These are phyloP conservation scores for Penicillium verhagenii DNA, from an alignment of 495 filamentous ascomycete species.

Conservation along the genomic window DNA sequence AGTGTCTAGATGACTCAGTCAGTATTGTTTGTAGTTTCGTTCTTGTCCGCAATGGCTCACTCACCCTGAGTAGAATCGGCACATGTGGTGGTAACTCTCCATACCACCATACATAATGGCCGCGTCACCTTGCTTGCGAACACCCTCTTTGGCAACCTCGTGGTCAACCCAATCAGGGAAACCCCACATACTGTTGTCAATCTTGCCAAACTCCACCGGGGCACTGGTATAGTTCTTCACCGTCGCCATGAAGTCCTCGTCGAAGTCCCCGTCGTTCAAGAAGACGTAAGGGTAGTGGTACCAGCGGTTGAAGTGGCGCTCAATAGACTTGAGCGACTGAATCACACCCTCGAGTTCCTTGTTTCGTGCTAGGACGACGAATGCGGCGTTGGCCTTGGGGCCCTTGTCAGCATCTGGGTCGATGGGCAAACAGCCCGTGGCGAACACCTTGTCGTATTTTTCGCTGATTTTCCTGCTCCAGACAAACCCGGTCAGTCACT, in stretches of 20 bases:
- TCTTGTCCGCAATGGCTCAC: neutral
- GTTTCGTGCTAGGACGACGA: constrained; percentile 94
- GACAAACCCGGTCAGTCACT: neutral
- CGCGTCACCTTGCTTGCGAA: constrained; percentile 91
- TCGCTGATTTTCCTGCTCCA: constrained; percentile 87
- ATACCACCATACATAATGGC: constrained; percentile 99
- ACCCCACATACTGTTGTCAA: constrained; percentile 89
- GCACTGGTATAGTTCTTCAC: constrained; percentile 86
- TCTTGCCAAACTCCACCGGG: constrained; percentile 89
- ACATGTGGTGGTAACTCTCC: constrained; percentile 99
- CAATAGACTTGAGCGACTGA: constrained; percentile 95
- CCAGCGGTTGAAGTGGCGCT: constrained; percentile 99
- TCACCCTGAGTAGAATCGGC: constrained; percentile 97
- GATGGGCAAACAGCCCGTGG: constrained; percentile 71
- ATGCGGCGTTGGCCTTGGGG: constrained; percentile 85
- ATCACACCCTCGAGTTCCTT: constrained; percentile 96
- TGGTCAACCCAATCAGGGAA: constrained; percentile 95
- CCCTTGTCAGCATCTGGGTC: constrained; percentile 55
- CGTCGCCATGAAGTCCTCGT: constrained; percentile 83
- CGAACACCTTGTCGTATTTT: constrained; percentile 94
- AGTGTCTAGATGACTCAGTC: constrained; percentile 59
- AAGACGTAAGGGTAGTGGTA: constrained; percentile 99
- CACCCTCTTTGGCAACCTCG: constrained; percentile 91
- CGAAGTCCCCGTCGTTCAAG: constrained; percentile 96
- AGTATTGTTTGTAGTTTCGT: constrained; percentile 8